These are phyloP conservation scores for Cryptococcus sp. DNA, from an alignment of 1,284 basidiomycete genomes.

Conservation along the genomic window DNA sequence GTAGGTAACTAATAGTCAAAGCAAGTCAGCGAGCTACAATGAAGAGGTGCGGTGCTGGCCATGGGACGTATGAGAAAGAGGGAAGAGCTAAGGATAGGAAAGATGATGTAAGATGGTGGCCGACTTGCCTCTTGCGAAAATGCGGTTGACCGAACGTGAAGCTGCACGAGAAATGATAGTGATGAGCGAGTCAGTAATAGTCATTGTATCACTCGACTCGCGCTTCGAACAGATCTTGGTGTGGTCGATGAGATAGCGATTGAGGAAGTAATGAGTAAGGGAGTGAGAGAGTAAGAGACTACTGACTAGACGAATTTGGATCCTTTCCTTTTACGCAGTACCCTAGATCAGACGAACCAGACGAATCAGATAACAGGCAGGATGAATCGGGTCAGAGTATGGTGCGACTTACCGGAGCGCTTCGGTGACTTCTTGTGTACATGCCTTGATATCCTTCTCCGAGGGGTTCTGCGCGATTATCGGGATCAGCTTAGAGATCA, in stretches of 20 bases:
- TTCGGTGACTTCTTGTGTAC: conserved; percentile 78
- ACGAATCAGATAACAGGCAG: background rate
- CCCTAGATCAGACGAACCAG: conserved; percentile 55
- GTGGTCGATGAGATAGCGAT: background rate
- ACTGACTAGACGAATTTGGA: conserved; percentile 71
- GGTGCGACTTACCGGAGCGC: conserved; percentile 64
- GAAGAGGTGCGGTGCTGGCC: background rate
- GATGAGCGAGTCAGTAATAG: background rate
- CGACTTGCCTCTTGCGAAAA: conserved; percentile 70
- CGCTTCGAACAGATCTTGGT: background rate
- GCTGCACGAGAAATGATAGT: conserved; percentile 28
- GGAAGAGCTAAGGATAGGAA: conserved; percentile 49
- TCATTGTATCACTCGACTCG: background rate
- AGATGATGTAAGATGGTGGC: too few relatives aligned
- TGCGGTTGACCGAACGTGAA: conserved; percentile 90
- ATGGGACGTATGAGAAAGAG: background rate
- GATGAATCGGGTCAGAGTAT: conserved; percentile 4
- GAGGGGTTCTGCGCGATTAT: conserved; percentile 68
- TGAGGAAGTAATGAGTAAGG: too few relatives aligned
- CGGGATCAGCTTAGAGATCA: background rate
- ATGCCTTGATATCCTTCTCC: conserved; percentile 70
- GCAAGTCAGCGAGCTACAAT: background rate
- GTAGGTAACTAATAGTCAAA: conserved; percentile 26
- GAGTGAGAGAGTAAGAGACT: background rate
- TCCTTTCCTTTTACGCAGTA: conserved; percentile 60